phyloP scores from a whole-genome alignment of 1,139 yeast species.

The Geotrichum citri-aurantii region DNA sequence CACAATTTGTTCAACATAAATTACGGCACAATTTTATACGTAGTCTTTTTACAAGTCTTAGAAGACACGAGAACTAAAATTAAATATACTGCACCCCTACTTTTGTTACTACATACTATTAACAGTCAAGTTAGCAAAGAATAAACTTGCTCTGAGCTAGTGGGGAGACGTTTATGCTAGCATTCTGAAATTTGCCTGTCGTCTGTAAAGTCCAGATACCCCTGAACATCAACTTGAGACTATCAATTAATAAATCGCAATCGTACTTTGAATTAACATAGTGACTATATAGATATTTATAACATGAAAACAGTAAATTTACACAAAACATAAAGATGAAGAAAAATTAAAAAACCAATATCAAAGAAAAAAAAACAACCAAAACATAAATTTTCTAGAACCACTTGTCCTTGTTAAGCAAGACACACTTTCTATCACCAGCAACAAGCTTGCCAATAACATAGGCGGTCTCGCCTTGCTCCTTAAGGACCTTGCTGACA shows the following conservation, averaged over 20 bases:
- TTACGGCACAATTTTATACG: too few relatives aligned
- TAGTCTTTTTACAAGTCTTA: too few relatives aligned
- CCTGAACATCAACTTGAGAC: too few relatives aligned
- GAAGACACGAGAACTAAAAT: too few relatives aligned
- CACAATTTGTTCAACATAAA: too few relatives aligned
- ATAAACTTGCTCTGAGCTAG: too few relatives aligned
- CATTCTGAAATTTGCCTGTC: too few relatives aligned
- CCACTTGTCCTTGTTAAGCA: slow-evolving; percentile 55
- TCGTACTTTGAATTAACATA: not conserved
- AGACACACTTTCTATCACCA: slow-evolving; percentile 60
- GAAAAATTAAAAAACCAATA: not conserved
- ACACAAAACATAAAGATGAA: not conserved
- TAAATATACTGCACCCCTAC: too few relatives aligned
- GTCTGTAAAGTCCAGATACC: too few relatives aligned
- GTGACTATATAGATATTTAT: not conserved
- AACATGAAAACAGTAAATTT: not conserved
- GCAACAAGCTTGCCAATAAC: slow-evolving; percentile 69
- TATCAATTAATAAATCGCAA: not conserved
- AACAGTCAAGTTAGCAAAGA: too few relatives aligned
- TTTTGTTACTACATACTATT: too few relatives aligned
- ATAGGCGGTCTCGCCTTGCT: slow-evolving; percentile 71
- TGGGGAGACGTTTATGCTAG: too few relatives aligned
- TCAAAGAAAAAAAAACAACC: not conserved
- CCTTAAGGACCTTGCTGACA: slow-evolving; percentile 49
- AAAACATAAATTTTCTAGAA: slow-evolving; percentile 24